Base-by-base conservation (phyloP, 2,329 filamentous ascomycete species). In the Canariomyces notabilis region DNA sequence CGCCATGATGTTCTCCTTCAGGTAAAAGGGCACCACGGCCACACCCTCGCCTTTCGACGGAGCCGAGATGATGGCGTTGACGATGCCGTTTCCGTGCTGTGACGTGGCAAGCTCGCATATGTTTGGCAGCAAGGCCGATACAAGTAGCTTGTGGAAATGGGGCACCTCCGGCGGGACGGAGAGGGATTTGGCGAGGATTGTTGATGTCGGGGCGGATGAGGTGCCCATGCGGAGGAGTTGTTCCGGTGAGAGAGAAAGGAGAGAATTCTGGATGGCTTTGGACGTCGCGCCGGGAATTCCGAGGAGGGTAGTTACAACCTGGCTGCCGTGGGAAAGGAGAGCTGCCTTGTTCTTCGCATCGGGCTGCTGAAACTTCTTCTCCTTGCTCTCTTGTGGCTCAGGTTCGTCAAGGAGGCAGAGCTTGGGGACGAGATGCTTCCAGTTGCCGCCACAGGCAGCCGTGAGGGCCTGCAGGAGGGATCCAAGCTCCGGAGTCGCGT, bases 261-360 rank as follows among this genome's bases (percentile, higher is more conserved):
- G 67, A n/a, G 84, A 79, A 14, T 82, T 77, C 61, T 93, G 87
- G 23, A 95, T 77, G 9, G 90, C 75, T 41, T 79, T 79, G 46
- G 79, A 76, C 2, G 90, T 72, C 1, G 76, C 66, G 0, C 88
- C 88, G 0, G 86, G 79, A 20, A 88, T 83, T 6, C 78, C 70
- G 41, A 97, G 79, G 71, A 98, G 85, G 4, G 85, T 71, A 51
- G 93, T 83, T 7, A 87, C 83, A 21, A 98, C 76, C 37, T 95
- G 76, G 16, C 87, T 89, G 49, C 85, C 88, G 68, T 98, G 90
- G 3, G 73, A 74, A 26, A 74, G 65, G 18, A 78, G 64, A 22
- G 74, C 71, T 22, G 71, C 66, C 44, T 62, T 88, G 66, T 73
- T 88, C 80, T 68, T 79, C 56, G 55, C 68, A 29, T 66, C 62